phyloP scores from a whole-genome alignment of 2,329 filamentous ascomycete genomes.

The Colletotrichum sp. region DNA sequence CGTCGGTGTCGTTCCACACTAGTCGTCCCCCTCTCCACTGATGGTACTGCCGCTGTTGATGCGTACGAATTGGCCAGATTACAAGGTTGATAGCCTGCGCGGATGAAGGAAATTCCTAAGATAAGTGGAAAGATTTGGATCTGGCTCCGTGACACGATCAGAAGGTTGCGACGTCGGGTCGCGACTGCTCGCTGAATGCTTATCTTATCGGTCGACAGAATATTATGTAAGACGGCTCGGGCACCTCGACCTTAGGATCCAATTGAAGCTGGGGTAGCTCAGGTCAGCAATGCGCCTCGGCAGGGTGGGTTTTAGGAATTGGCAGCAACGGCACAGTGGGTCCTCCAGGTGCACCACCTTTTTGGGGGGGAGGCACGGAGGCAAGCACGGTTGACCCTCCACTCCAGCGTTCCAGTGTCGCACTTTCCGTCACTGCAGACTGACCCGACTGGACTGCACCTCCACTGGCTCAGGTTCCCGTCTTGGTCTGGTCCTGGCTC shows the following conservation, averaged over 20 bases:
- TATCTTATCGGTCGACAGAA: background rate
- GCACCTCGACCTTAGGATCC: background rate
- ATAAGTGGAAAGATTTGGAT: background rate
- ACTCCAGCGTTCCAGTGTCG: background rate
- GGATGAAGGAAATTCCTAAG: background rate
- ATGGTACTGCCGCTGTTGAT: background rate
- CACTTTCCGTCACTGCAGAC: constrained; percentile 20
- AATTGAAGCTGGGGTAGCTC: background rate
- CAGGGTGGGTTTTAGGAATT: background rate
- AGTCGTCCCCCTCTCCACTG: background rate
- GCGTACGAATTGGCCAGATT: background rate
- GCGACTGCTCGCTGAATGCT: background rate
- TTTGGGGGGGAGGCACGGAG: background rate
- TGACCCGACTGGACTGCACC: background rate
- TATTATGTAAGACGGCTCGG: background rate
- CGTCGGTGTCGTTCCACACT: background rate
- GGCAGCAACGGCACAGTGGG: background rate
- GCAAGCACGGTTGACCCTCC: constrained; percentile 7
- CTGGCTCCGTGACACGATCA: background rate
- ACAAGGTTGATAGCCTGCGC: background rate
- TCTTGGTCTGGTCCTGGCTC: background rate
- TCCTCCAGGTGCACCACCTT: background rate
- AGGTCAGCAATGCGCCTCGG: background rate
- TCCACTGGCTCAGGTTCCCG: background rate
- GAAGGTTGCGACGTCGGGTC: background rate